phyloP scores from a whole-genome alignment of 73 alveolate species.

The Breviolum minutum region DNA sequence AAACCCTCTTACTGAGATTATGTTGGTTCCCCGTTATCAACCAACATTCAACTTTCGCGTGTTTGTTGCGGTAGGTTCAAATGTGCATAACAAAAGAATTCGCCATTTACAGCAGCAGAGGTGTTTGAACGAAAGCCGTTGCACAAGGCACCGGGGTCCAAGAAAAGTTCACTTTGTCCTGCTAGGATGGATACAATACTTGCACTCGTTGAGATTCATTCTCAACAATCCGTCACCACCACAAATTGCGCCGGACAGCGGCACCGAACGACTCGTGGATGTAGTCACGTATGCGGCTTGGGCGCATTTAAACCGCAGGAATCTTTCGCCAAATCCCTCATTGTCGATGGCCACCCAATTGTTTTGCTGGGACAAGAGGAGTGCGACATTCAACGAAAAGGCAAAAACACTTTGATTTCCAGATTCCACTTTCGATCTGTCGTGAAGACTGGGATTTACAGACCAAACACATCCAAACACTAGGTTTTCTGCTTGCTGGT shows the following conservation, averaged over 20 bases:
- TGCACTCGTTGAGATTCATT: conserved; percentile 64
- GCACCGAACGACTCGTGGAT: conserved; percentile 55
- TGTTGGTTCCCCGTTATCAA: no score
- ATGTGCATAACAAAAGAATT: not conserved
- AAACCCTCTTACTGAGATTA: no score
- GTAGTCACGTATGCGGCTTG: conserved; percentile 52
- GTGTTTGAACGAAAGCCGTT: not conserved
- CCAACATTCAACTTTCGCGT: not conserved
- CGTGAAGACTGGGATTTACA: not conserved
- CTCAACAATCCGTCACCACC: conserved; percentile 75
- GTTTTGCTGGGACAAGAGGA: no score
- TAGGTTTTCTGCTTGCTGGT: conserved; percentile 63
- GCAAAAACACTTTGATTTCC: not conserved
- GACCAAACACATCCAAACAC: not conserved
- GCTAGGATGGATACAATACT: conserved; percentile 66
- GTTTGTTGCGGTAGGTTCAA: not conserved
- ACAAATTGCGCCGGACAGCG: conserved; percentile 64
- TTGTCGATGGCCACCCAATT: no score
- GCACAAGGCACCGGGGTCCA: no score
- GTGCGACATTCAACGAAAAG: no score
- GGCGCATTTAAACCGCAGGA: not conserved
- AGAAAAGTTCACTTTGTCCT: not conserved
- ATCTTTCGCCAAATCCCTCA: not conserved
- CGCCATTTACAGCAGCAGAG: not conserved
- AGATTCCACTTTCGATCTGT: not conserved